These are phyloP conservation scores for Phytophthora lateralis DNA, from an alignment of 352 stramenopile genomes.

Conservation along the genomic window DNA sequence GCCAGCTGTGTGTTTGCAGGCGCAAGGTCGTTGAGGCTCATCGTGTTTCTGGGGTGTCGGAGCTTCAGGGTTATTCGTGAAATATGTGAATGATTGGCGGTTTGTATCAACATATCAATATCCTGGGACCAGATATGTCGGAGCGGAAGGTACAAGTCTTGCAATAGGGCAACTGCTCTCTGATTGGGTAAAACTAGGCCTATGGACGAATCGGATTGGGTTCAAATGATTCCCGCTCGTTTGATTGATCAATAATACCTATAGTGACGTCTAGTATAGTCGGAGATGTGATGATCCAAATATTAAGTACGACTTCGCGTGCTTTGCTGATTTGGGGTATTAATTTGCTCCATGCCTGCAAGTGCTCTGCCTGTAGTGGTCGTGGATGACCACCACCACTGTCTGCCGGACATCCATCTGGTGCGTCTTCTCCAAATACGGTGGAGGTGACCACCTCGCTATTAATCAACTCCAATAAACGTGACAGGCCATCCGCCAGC, in stretches of 20 bases:
- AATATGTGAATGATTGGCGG: slow-evolving; percentile 2
- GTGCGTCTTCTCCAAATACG: slow-evolving; percentile 38
- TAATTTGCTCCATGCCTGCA: neutral
- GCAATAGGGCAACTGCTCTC: neutral
- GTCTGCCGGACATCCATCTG: slow-evolving; percentile 73
- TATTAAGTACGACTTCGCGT: no score
- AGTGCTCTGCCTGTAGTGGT: slow-evolving; percentile 50
- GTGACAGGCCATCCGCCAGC: slow-evolving; percentile 72
- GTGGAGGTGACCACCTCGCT: neutral
- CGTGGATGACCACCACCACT: slow-evolving; percentile 84
- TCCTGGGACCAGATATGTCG: neutral
- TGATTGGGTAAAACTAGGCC: no score
- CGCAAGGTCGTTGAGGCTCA: slow-evolving; percentile 21
- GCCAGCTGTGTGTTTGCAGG: slow-evolving; percentile 23
- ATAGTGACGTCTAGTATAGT: no score
- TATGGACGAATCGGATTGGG: neutral
- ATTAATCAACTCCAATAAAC: neutral
- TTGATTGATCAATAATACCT: no score
- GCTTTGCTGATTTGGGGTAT: no score
- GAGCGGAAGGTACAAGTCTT: neutral
- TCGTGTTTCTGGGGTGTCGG: neutral
- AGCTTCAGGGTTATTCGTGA: slow-evolving; percentile 1
- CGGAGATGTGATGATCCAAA: no score
- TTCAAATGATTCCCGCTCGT: no score
- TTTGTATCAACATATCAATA: neutral